Conservation (phyloP, 768 basidiomycete genomes). For the Pulveroboletus sp. region DNA sequence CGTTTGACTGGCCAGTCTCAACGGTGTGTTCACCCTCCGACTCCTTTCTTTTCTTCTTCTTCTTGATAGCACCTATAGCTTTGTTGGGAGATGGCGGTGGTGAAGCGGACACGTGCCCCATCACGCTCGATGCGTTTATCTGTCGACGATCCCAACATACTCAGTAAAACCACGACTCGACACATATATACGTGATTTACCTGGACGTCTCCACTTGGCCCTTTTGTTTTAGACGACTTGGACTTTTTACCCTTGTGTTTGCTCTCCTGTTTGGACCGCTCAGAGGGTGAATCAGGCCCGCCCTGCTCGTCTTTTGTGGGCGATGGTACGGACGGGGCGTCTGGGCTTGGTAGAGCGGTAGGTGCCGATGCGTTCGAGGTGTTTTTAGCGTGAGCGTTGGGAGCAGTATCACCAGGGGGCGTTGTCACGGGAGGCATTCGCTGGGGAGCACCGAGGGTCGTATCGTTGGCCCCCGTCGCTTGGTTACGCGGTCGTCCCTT, state of each 20-base stretch:
- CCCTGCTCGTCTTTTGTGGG: conserved; percentile 2
- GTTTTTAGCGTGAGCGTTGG: background rate
- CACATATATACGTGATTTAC: conserved; percentile 12
- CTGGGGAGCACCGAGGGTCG: conserved; percentile 60
- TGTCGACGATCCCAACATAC: background rate
- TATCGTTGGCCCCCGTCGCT: conserved; percentile 64
- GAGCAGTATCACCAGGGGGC: conserved; percentile 11
- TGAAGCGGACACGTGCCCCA: background rate
- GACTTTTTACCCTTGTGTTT: conserved; percentile 18
- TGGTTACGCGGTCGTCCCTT: conserved; percentile 19
- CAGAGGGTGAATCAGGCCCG: background rate
- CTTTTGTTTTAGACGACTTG: conserved; percentile 11
- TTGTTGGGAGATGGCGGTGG: conserved; percentile 1
- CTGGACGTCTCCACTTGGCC: background rate
- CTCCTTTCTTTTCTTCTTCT: conserved; percentile 19
- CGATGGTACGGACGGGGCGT: background rate
- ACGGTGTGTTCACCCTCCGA: background rate
- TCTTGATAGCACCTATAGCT: background rate
- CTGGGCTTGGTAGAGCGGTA: too few relatives aligned
- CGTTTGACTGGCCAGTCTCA: background rate
- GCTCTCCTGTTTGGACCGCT: conserved; percentile 16
- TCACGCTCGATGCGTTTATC: background rate
- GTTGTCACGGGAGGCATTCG: conserved; percentile 44
- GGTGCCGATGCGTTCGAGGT: too few relatives aligned
- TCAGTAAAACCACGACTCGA: conserved; percentile 8